phyloP scores from a whole-genome alignment of 129 eudicot genomes.

The Helichrysum umbraculigerum region DNA sequence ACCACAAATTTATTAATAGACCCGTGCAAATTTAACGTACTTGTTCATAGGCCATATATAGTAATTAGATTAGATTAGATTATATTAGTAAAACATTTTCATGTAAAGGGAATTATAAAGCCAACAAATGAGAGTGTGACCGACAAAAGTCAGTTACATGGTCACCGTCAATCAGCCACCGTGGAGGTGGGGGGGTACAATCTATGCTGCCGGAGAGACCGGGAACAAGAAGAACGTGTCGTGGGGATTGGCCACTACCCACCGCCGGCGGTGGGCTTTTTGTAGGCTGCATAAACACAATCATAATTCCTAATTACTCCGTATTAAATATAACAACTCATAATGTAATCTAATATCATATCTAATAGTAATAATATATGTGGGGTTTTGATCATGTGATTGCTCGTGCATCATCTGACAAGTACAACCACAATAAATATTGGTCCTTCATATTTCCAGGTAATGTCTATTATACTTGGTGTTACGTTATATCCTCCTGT shows the following conservation, averaged over 20 bases:
- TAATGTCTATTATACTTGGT: constrained; percentile 13
- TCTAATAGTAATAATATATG: not conserved
- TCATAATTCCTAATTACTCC: not conserved
- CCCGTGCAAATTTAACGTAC: too few relatives aligned
- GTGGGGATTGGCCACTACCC: not conserved
- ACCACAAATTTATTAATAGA: too few relatives aligned
- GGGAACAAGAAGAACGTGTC: constrained; percentile 11
- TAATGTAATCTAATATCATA: constrained; percentile 17
- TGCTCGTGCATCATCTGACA: constrained; percentile 35
- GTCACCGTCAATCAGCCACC: constrained; percentile 23
- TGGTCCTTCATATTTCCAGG: constrained; percentile 24
- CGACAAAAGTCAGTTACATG: constrained; percentile 4
- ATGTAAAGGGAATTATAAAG: not conserved
- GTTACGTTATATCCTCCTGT: not conserved
- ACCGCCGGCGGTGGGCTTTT: constrained; percentile 14
- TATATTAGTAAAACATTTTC: too few relatives aligned
- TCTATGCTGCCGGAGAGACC: constrained; percentile 6
- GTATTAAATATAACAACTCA: constrained; percentile 13
- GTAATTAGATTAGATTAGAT: too few relatives aligned
- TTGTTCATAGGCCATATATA: too few relatives aligned
- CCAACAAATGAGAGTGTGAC: not conserved
- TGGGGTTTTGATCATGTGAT: constrained; percentile 39
- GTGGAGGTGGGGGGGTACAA: constrained; percentile 7
- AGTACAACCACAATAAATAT: constrained; percentile 19
- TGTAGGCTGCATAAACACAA: constrained; percentile 7